Evolutionary conservation across 305 asterid species (phyloP).

Genomic region (Ilex paraguariensis): DNA sequence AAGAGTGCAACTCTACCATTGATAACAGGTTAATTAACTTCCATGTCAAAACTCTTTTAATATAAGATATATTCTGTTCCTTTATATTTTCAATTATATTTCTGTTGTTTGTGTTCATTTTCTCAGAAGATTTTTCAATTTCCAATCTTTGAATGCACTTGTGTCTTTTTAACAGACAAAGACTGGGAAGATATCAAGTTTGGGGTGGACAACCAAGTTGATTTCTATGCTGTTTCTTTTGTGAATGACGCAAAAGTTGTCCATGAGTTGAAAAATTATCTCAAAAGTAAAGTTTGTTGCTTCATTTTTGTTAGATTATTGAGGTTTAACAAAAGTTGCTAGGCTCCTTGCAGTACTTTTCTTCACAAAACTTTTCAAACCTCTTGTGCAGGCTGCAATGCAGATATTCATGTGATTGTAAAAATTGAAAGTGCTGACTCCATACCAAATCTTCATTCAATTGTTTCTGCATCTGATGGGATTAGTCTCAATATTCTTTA

Average conservation of each 20-base stretch:
- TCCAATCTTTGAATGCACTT: conserved; percentile 8
- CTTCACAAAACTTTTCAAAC: conserved; percentile 13
- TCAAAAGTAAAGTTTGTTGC: conserved; percentile 44
- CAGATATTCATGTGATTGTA: conserved; percentile 76
- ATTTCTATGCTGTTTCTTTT: conserved; percentile 97
- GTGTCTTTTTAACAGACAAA: conserved; percentile 46
- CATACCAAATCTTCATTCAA: conserved; percentile 84
- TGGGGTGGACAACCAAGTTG: conserved; percentile 93
- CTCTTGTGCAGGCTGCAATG: conserved; percentile 56
- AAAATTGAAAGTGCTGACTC: conserved; percentile 99
- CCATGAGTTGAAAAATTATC: conserved; percentile 82
- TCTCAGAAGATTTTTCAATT: conserved; percentile 8
- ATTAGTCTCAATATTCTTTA: conserved; percentile 37
- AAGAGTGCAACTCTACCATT: conserved; percentile 96
- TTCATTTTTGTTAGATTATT: background rate
- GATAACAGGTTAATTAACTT: conserved; percentile 62
- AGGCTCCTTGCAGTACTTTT: conserved; percentile 7
- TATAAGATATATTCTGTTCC: background rate
- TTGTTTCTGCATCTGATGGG: conserved; percentile 93
- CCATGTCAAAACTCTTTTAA: background rate
- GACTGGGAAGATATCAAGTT: conserved; percentile 99
- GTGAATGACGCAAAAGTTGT: conserved; percentile 93
- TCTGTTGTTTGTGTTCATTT: conserved; percentile 7
- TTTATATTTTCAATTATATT: background rate
- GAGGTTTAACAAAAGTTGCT: background rate